phyloP scores from a whole-genome alignment of 176 grass and related monocot species.

The Eragrostis nindensis region DNA sequence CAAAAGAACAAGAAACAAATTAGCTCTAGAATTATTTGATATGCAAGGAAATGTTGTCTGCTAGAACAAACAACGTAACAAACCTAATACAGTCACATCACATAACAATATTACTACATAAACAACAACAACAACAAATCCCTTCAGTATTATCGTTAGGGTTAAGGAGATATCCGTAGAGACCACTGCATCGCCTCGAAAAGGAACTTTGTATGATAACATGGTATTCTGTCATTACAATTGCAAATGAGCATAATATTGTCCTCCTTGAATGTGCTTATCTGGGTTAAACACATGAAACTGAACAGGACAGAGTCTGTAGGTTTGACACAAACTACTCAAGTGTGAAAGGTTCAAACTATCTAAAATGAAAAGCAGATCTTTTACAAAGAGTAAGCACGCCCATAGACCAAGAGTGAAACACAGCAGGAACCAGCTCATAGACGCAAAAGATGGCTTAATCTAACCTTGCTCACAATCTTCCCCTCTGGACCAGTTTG shows the following conservation, averaged over 20 bases:
- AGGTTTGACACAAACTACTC: slow-evolving; percentile 9
- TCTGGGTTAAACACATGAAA: background rate
- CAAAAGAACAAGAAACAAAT: slow-evolving; percentile 33
- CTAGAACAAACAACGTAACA: background rate
- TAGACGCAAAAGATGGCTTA: background rate
- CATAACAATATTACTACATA: slow-evolving; percentile 8
- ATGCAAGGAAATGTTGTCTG: slow-evolving; percentile 11
- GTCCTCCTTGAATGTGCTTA: background rate
- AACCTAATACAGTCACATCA: background rate
- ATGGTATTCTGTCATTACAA: slow-evolving; percentile 4
- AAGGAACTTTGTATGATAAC: background rate
- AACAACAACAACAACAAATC: no score
- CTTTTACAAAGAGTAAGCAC: slow-evolving; percentile 3
- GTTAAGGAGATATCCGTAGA: background rate
- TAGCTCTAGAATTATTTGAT: slow-evolving; percentile 13
- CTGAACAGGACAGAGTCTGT: background rate
- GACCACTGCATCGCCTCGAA: background rate
- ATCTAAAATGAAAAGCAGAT: slow-evolving; percentile 1
- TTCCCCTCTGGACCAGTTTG: slow-evolving; percentile 96
- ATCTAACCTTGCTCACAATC: slow-evolving; percentile 93
- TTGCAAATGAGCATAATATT: background rate
- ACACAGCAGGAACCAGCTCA: slow-evolving; percentile 8
- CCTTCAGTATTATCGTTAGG: background rate
- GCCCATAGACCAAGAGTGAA: background rate
- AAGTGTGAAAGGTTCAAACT: background rate